phyloP scores from a whole-genome alignment of 441 rosid species.

The Adansonia madagascariensis region DNA sequence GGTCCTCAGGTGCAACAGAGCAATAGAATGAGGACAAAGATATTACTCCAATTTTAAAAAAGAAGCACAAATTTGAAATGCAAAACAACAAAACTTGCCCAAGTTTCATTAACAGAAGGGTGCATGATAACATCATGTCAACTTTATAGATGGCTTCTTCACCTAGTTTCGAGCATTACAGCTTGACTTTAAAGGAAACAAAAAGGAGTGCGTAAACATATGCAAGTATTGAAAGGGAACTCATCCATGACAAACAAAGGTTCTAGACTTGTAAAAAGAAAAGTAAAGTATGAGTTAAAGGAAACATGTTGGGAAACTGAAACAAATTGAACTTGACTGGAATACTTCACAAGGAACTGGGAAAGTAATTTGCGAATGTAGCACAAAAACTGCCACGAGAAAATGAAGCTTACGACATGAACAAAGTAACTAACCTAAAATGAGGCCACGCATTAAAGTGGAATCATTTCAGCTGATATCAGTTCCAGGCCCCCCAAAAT shows the following conservation, averaged over 20 bases:
- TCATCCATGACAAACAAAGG: slow-evolving; percentile 29
- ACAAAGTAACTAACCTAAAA: slow-evolving; percentile 96
- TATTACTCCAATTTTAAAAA: neutral
- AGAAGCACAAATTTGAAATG: neutral
- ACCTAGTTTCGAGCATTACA: slow-evolving; percentile 16
- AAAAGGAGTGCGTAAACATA: slow-evolving; percentile 23
- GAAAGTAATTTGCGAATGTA: slow-evolving; percentile 56
- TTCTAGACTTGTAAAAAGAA: slow-evolving; percentile 26
- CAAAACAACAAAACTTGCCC: slow-evolving; percentile 20
- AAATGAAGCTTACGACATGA: slow-evolving; percentile 64
- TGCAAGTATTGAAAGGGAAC: slow-evolving; percentile 27
- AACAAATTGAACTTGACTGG: slow-evolving; percentile 45
- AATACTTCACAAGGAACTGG: slow-evolving; percentile 49
- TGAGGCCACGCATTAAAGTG: slow-evolving; percentile 98
- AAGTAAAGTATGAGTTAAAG: slow-evolving; percentile 38
- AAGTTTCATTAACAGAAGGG: neutral
- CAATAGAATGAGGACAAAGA: slow-evolving; percentile 4
- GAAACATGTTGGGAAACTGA: slow-evolving; percentile 39
- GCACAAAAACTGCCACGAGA: slow-evolving; percentile 62
- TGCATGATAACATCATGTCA: slow-evolving; percentile 20
- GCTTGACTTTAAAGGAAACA: slow-evolving; percentile 7
- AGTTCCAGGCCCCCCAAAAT: slow-evolving; percentile 94
- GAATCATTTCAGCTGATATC: slow-evolving; percentile 94
- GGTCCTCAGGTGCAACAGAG: neutral
- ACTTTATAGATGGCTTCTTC: slow-evolving; percentile 11